phyloP scores from a whole-genome alignment of 768 basidiomycete genomes.

The Daedalea quercina region DNA sequence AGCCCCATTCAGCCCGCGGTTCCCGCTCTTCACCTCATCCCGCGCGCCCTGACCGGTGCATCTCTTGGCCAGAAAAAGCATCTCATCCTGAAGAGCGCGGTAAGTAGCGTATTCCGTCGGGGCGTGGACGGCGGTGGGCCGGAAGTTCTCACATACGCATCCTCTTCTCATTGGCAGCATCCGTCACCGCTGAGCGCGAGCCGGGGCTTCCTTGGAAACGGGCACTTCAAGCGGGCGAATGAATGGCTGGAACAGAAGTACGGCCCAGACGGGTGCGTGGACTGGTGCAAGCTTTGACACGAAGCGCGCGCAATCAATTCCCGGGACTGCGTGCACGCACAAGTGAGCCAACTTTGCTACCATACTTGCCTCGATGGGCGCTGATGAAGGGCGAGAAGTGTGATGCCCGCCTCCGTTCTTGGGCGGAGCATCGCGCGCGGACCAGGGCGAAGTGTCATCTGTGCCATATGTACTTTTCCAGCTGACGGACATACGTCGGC shows the following conservation, averaged over 20 bases:
- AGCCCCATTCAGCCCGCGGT: constrained; percentile 6
- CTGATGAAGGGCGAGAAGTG: not conserved
- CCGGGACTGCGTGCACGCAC: not conserved
- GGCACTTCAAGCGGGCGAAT: constrained; percentile 84
- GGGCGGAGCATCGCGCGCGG: not conserved
- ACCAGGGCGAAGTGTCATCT: not conserved
- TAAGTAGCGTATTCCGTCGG: constrained; percentile 29
- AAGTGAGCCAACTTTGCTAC: not conserved
- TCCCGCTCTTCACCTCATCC: not conserved
- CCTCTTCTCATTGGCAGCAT: constrained; percentile 43
- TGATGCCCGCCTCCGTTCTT: not conserved
- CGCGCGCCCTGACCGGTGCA: not conserved
- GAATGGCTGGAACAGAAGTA: constrained; percentile 81
- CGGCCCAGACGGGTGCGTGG: constrained; percentile 61
- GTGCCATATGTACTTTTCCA: not conserved
- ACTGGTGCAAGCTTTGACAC: constrained; percentile 53
- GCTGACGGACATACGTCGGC: not conserved
- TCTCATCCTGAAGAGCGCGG: constrained; percentile 70
- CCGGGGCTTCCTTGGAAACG: constrained; percentile 82
- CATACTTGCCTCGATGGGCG: not conserved
- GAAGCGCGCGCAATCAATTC: not conserved
- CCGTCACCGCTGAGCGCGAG: constrained; percentile 78
- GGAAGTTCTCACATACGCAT: not conserved
- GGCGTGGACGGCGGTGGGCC: too few relatives aligned
- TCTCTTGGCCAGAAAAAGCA: constrained; percentile 55